Evolutionary conservation across 148 eudicot species (phyloP).

Genomic region (Rhododendron griersonianum): DNA sequence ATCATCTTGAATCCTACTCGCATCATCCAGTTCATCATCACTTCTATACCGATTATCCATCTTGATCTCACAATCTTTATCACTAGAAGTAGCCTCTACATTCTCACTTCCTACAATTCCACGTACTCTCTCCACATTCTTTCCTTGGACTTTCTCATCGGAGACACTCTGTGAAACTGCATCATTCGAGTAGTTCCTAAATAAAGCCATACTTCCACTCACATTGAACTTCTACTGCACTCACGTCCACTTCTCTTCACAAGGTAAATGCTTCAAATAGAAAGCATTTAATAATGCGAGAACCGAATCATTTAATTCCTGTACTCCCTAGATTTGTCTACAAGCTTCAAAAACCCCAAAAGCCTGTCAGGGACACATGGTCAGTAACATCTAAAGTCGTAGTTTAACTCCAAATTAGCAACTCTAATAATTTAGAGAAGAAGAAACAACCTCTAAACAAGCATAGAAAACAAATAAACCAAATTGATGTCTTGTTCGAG

Average conservation of each 20-base stretch:
- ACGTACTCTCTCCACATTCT: slow-evolving; percentile 38
- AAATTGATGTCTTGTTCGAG: not conserved
- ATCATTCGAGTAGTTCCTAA: slow-evolving; percentile 51
- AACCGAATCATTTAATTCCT: not conserved
- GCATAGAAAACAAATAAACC: not conserved
- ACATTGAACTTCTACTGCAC: slow-evolving; percentile 31
- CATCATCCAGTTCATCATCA: slow-evolving; percentile 38
- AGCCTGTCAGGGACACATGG: not conserved
- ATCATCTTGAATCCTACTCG: slow-evolving; percentile 28
- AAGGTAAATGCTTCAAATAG: slow-evolving; percentile 1
- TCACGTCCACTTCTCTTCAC: not conserved
- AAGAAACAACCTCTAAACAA: not conserved
- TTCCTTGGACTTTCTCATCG: slow-evolving; percentile 42
- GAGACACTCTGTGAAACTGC: slow-evolving; percentile 37
- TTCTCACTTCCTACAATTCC: slow-evolving; percentile 37
- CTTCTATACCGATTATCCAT: slow-evolving; percentile 35
- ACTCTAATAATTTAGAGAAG: not conserved
- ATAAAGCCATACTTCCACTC: slow-evolving; percentile 53
- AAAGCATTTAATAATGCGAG: slow-evolving; percentile 4
- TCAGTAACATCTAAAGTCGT: not conserved
- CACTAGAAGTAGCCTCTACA: slow-evolving; percentile 50
- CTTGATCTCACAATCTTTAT: slow-evolving; percentile 45
- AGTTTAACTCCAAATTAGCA: not conserved
- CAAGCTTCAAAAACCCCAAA: not conserved
- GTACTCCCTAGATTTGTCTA: not conserved